phyloP scores from a whole-genome alignment of 163 green algal genomes.

The Scenedesmus sp. region DNA sequence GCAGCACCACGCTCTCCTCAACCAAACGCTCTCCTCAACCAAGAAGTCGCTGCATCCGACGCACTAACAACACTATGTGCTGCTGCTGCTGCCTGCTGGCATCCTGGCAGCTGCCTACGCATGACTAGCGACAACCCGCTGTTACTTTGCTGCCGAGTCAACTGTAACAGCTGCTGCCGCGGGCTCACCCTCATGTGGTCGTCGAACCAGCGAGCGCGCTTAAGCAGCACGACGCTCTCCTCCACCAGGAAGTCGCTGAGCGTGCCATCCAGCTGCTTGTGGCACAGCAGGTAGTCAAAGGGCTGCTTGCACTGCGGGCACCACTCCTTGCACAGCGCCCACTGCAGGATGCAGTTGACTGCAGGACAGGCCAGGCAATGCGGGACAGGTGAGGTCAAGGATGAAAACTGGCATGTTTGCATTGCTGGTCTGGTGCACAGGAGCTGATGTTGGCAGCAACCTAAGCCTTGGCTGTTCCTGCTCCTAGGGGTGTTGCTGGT shows the following conservation, averaged over 20 bases:
- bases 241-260: slow-evolving; percentile 80
- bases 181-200: slow-evolving; percentile 60
- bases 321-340: slow-evolving; percentile 59
- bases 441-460: not conserved
- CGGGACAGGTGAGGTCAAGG: not conserved
- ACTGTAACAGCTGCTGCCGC: not conserved
- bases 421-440: not conserved
- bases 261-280: slow-evolving; percentile 82
- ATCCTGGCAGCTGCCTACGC: no score
- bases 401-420: not conserved
- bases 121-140: not conserved
- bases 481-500: not conserved
- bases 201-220: slow-evolving; percentile 84
- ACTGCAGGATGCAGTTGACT: slow-evolving; percentile 84
- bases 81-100: not conserved
- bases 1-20: slow-evolving; percentile 77
- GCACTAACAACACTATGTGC: not conserved
- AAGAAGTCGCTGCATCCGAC: slow-evolving; percentile 69
- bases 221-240: slow-evolving; percentile 83
- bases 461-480: not conserved
- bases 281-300: slow-evolving; percentile 81
- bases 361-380: slow-evolving; percentile 5
- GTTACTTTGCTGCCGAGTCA: not conserved
- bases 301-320: slow-evolving; percentile 90
- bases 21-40: slow-evolving; percentile 41